A percentile compares a stretch with the other conserved stretches of the same genome.
phyloP scores from a whole-genome alignment of 306 rosid species.

The Arachis stenosperma region DNA sequence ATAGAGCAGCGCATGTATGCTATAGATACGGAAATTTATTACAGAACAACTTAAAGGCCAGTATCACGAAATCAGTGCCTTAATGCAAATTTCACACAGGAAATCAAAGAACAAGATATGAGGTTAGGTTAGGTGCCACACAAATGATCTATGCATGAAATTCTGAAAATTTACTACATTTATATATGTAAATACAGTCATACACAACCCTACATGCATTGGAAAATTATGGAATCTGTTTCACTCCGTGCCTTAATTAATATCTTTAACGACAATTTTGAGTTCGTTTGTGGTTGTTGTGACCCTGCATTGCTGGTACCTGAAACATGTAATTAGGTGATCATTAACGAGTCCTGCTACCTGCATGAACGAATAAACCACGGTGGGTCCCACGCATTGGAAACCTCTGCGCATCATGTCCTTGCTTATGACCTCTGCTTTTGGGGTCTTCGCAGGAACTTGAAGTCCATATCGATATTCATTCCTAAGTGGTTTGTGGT shows the following conservation, averaged over 20 bases:
- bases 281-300: slow-evolving; percentile 35
- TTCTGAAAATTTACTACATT: no score
- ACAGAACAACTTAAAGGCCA: slow-evolving; percentile 32
- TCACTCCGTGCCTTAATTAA: slow-evolving; percentile 30
- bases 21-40: slow-evolving; percentile 32
- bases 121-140: slow-evolving; percentile 43
- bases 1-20: neutral
- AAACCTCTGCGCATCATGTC: slow-evolving; percentile 93
- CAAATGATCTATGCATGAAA: slow-evolving; percentile 3
- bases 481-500: slow-evolving; percentile 65
- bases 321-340: slow-evolving; percentile 73
- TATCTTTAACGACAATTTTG: slow-evolving; percentile 45
- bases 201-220: no score
- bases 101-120: slow-evolving; percentile 22
- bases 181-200: no score
- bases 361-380: slow-evolving; percentile 90
- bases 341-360: slow-evolving; percentile 83
- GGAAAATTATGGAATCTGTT: slow-evolving; percentile 32
- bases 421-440: slow-evolving; percentile 85
- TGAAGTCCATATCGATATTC: slow-evolving; percentile 75
- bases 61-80: slow-evolving; percentile 41
- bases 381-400: slow-evolving; percentile 93
- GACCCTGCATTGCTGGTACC: slow-evolving; percentile 57
- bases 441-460: slow-evolving; percentile 87
- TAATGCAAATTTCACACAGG: slow-evolving; percentile 39